Conservation (phyloP, 23 red algal species). For the Gracilaria vermiculophylla region DNA sequence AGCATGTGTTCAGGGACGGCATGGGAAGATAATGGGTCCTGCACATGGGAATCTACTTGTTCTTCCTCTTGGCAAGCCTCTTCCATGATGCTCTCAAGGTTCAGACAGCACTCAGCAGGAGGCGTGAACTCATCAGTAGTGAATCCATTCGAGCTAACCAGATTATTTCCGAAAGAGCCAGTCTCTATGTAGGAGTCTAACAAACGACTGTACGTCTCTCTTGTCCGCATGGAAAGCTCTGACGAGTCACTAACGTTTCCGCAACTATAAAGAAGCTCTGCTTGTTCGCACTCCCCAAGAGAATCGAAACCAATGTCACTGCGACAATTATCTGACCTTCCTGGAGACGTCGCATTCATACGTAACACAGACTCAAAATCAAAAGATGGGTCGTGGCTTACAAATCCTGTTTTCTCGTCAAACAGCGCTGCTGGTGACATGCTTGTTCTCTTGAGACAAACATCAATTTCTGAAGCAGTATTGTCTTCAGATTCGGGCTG, state of each 20-base stretch:
- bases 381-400: neutral
- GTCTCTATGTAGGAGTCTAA: neutral
- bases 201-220: neutral
- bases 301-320: neutral
- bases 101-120: neutral
- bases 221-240: slow-evolving; percentile 11
- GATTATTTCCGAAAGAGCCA: neutral
- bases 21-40: neutral
- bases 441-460: neutral
- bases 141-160: neutral
- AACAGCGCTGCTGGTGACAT: neutral
- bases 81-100: neutral
- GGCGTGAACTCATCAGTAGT: neutral
- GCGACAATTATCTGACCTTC: neutral
- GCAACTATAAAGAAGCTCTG: neutral
- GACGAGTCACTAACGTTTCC: neutral
- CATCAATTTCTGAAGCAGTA: neutral
- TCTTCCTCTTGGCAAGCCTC: neutral
- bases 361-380: neutral
- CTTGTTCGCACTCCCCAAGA: neutral
- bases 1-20: neutral
- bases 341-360: neutral
- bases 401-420: neutral
- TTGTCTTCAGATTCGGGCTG: neutral
- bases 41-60: neutral